Evolutionary conservation across 2,329 filamentous ascomycete genomes (phyloP).

Genomic region (Boeremia exigua): DNA sequence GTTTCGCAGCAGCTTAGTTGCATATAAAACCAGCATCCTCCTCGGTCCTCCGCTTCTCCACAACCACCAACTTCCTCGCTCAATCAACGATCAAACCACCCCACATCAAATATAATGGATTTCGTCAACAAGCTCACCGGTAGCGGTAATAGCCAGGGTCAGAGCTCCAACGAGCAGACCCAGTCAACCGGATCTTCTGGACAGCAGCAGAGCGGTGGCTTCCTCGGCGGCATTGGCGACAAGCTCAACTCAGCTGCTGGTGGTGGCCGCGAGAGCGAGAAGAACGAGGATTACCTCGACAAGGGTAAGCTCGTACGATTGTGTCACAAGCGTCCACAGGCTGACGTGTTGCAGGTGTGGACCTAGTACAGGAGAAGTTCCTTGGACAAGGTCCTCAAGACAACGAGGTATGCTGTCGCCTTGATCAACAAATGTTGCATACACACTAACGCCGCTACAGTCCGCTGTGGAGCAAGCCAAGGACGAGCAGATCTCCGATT

Average conservation of each 20-base stretch:
- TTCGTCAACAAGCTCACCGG: slow-evolving; percentile 56
- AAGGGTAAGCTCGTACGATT: slow-evolving; percentile 64
- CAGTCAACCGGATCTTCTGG: slow-evolving; percentile 17
- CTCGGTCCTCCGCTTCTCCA: slow-evolving; percentile 1
- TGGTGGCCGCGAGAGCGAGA: slow-evolving; percentile 75
- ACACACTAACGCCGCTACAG: slow-evolving; percentile 31
- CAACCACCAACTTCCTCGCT: slow-evolving; percentile 6
- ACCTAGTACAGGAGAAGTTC: slow-evolving; percentile 78
- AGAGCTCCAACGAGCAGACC: slow-evolving; percentile 40
- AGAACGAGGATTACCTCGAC: slow-evolving; percentile 83
- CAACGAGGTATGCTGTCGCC: slow-evolving; percentile 51
- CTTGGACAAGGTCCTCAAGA: slow-evolving; percentile 71
- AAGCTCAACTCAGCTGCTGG: slow-evolving; percentile 76
- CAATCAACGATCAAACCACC: slow-evolving; percentile 6
- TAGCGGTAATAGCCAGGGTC: slow-evolving; percentile 41
- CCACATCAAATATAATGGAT: slow-evolving; percentile 49
- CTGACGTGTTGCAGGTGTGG: slow-evolving; percentile 64
- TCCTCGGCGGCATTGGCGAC: slow-evolving; percentile 67
- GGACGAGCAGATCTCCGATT: slow-evolving; percentile 78
- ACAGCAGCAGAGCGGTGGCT: slow-evolving; percentile 47
- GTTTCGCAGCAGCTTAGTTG: slow-evolving; percentile 1
- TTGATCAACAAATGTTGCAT: not conserved
- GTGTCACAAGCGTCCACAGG: not conserved
- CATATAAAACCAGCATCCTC: slow-evolving; percentile 10
- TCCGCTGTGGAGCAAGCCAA: slow-evolving; percentile 79